Conservation (phyloP, 345 rosid genomes). For the Brassica cretica region DNA sequence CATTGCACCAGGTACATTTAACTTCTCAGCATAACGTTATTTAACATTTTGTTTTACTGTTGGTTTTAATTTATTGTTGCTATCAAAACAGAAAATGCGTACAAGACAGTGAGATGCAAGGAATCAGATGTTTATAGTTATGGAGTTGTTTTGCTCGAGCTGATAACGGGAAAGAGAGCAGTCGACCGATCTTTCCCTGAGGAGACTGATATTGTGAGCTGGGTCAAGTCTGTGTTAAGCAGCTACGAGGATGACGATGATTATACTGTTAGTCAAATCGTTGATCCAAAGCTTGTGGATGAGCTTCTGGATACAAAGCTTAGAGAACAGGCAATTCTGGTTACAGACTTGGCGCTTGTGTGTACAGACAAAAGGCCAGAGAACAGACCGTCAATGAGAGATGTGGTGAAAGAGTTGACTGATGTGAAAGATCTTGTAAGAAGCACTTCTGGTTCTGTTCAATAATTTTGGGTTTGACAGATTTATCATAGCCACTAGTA, state of each 20-base stretch:
- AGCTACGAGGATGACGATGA: conserved; percentile 21
- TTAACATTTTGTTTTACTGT: conserved; percentile 48
- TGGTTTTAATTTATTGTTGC: conserved; percentile 44
- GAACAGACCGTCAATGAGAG: conserved; percentile 69
- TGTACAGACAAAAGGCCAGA: conserved; percentile 62
- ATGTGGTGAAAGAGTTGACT: conserved; percentile 57
- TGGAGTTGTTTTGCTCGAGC: conserved; percentile 66
- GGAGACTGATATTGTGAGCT: conserved; percentile 47
- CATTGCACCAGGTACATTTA: conserved; percentile 73
- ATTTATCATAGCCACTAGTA: background rate
- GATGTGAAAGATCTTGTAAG: conserved; percentile 35
- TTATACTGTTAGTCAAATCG: conserved; percentile 34
- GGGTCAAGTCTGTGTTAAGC: conserved; percentile 52
- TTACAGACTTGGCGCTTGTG: conserved; percentile 54
- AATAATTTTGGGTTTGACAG: conserved; percentile 7
- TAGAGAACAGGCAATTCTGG: conserved; percentile 52
- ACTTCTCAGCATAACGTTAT: conserved; percentile 53
- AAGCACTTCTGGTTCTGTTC: conserved; percentile 23
- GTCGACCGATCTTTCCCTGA: conserved; percentile 46
- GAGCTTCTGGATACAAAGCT: conserved; percentile 52
- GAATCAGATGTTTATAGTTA: conserved; percentile 72
- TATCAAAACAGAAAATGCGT: conserved; percentile 70
- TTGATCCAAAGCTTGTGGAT: conserved; percentile 50
- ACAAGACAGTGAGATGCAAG: conserved; percentile 50
- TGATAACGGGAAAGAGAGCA: conserved; percentile 56